phyloP scores from a whole-genome alignment of 2,329 filamentous ascomycete genomes.

The Trichoderma asperellum region DNA sequence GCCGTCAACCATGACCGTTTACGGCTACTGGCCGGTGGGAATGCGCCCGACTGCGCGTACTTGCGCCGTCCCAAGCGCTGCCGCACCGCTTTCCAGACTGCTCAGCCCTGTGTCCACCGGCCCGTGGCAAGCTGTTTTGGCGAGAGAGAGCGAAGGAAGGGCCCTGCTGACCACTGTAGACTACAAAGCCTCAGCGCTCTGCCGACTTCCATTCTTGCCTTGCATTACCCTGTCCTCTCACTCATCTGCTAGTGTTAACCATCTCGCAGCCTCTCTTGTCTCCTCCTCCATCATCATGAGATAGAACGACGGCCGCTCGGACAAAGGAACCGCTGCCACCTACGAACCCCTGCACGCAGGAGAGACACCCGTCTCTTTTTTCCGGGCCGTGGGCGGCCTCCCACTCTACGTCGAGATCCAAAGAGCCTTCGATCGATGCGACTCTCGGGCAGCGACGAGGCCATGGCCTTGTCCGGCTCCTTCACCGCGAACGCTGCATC shows the following conservation, averaged over 20 bases:
- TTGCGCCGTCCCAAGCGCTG: background rate
- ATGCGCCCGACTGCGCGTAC: background rate
- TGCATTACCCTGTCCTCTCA: background rate
- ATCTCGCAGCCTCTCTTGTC: background rate
- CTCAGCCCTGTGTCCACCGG: constrained; percentile 24
- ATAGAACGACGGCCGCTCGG: background rate
- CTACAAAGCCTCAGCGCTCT: constrained; percentile 9
- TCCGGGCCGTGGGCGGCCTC: constrained; percentile 28
- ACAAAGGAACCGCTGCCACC: background rate
- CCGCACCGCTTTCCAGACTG: constrained; percentile 1
- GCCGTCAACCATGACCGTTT: background rate
- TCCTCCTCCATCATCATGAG: constrained; percentile 16
- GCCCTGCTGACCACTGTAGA: constrained; percentile 22
- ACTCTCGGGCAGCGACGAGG: constrained; percentile 10
- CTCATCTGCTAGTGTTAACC: constrained; percentile 1
- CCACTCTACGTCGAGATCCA: constrained; percentile 9
- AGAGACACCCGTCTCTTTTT: constrained; percentile 3
- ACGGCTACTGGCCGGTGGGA: background rate
- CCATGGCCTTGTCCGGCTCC: constrained; percentile 21
- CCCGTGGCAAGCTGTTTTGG: background rate
- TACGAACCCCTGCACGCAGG: constrained; percentile 8
- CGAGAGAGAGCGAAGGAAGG: constrained; percentile 15
- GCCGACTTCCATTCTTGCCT: background rate
- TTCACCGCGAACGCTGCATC: constrained; percentile 1
- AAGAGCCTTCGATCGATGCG: background rate